Evolutionary conservation across 73 alveolate genomes (phyloP).

Genomic region (Paramecium bursaria): DNA sequence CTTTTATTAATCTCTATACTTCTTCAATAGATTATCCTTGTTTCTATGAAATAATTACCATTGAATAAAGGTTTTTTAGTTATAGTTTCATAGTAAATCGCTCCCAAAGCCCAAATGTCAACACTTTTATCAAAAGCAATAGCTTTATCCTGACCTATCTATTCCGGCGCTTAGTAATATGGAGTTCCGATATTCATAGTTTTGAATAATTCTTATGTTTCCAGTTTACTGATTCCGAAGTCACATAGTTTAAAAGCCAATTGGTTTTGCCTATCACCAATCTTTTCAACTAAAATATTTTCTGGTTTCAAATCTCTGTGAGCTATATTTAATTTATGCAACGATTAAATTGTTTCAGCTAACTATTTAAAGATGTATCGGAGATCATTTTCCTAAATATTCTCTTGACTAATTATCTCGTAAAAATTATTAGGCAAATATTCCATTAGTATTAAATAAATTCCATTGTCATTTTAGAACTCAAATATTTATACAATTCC

Average conservation of each 20-base stretch:
- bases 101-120: slow-evolving; percentile 46
- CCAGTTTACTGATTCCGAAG: background rate
- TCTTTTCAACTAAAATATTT: slow-evolving; percentile 62
- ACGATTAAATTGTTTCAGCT: background rate
- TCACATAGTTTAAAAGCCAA: background rate
- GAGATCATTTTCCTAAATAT: too few relatives aligned
- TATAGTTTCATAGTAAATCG: background rate
- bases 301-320: slow-evolving; percentile 73
- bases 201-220: background rate
- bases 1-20: too few relatives aligned
- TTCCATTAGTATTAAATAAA: too few relatives aligned
- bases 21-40: too few relatives aligned
- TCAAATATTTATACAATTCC: too few relatives aligned
- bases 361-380: too few relatives aligned
- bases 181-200: slow-evolving; percentile 5
- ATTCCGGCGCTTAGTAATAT: slow-evolving; percentile 24
- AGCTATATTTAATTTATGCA: slow-evolving; percentile 1
- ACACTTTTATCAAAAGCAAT: background rate
- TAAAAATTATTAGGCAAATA: too few relatives aligned
- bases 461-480: too few relatives aligned
- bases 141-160: background rate
- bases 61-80: background rate
- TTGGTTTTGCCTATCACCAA: background rate
- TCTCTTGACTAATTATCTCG: too few relatives aligned
- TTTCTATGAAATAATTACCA: background rate